Evolutionary conservation across 1,284 basidiomycete genomes (phyloP), one percentile per base, ranked within the genome.

Genomic region (Apiotrichum veenhuisii): DNA sequence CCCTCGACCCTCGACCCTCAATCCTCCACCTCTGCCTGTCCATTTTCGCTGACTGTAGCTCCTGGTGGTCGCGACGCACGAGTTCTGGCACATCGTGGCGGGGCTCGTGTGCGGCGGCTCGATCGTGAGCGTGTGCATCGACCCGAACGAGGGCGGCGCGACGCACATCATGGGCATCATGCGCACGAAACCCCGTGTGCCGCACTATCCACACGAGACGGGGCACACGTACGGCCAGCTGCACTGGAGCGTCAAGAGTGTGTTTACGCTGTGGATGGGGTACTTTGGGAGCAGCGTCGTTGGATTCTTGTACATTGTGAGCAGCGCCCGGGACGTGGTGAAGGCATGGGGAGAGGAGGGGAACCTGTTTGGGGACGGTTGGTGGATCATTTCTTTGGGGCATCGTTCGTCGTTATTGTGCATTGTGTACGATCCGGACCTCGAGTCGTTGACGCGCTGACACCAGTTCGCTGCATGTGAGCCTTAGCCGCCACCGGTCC

Each of bases 91-190:
- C 52, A 67, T 77, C 20, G 25, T 65, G 8, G 60, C 70, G 1
- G 77, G 77, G 12, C 50, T 76, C 5, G 40, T 71, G 10, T 74
- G 72, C 53, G 76, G 76, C 7, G 77, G 77, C 5, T 64, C 72
- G 52, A 64, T 77, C 20, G 68, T 71, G 46, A 69, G 63, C 30
- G 65, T 77, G 54, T 73, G 71, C 57, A 74, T 76, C 47, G 76
- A 78, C 53, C 77, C 77, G 5, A 77, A 77, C 51, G 64, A 69
- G 12, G 76, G 77, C 14, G 77, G 77, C 2, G 66, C 69, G 14
- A 76, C 73, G 0, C 66, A 67, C 50, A 67, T 78, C 26, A 65
- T 67, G 57, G 66, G 69, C 3, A 64, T 77, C 10, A 70, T 76
- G 63, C 63, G 71, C 20, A 37, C 27, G 12, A 20, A 36, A 23